Base-by-base conservation (phyloP, 2,329 filamentous ascomycete genomes). In the Graphiopsis chlorocephala region DNA sequence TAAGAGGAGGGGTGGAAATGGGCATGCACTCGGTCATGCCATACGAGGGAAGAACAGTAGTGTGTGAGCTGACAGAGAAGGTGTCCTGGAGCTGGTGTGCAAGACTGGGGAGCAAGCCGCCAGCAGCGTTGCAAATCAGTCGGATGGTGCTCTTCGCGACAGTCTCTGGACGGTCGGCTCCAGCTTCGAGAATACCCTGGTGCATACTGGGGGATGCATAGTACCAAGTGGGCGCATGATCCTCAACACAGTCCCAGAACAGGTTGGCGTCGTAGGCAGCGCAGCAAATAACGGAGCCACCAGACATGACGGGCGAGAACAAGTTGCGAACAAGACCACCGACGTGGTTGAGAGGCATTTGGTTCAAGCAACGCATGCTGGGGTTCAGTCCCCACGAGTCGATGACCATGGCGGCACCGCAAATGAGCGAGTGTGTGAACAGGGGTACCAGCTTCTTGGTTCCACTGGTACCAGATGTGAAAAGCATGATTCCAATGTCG, bases 11-110 rank as follows among this genome's bases (percentile, higher is more conserved):
- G 3, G 83, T 84, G 2, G 82, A 84, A 55, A 86, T 85, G 0
- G 84, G 84, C 82, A 85, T 85, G 68, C 84, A 86, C 75, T 86
- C 84, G 0, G 84, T 86, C 84, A 86, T 86, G 20, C 84, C 84
- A 68, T 86, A 86, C 67, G 83, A 85, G 2, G 84, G 84, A 20
- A 86, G 76, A 2, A 86, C 80, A 2, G 78, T 78, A 12, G 66
- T 55, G 23, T 50, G 33, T 1, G 55, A 61, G 11, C 35, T 42
- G 10, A 62, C 68, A 12, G 78, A 74, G 72, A 86, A 86, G 0
- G 79, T 83, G 64, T 83, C 79, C 17, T 78, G 77, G 11, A 86
- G 75, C 61, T 80, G 80, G 29, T 73, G 71, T 0, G 84, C 83
- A 45, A 86, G 73, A 2, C 82, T 81, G 1, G 84, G 84, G 2